A percentile compares a stretch with the other conserved stretches of the same genome.
These are phyloP conservation scores for Arxiozyma telluris DNA, from an alignment of 1,139 yeast genomes.

Conservation along the genomic window DNA sequence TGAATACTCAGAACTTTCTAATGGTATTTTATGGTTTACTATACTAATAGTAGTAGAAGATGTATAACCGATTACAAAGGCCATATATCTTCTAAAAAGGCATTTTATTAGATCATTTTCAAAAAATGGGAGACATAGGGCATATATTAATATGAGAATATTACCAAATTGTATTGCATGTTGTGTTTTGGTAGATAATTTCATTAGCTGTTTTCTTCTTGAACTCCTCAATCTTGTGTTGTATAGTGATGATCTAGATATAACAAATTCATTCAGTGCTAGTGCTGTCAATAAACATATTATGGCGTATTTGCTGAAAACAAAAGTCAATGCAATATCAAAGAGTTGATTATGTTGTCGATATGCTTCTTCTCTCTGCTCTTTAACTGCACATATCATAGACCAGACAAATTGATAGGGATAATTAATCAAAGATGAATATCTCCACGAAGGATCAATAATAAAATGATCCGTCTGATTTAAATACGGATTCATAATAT, in stretches of 20 bases:
- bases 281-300: conserved; percentile 19
- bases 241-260: conserved; percentile 9
- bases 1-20: conserved; percentile 28
- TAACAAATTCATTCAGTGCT: conserved; percentile 16
- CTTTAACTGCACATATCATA: conserved; percentile 14
- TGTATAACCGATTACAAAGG: background rate
- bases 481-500: background rate
- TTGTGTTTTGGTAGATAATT: background rate
- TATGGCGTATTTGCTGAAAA: conserved; percentile 17
- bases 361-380: conserved; percentile 12
- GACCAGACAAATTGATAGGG: conserved; percentile 17
- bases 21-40: conserved; percentile 13
- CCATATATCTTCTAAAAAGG: background rate
- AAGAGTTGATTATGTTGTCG: conserved; percentile 4
- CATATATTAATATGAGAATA: background rate
- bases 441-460: background rate
- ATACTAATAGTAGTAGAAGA: background rate
- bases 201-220: background rate
- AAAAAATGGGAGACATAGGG: background rate
- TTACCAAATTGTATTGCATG: background rate
- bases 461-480: background rate
- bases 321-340: conserved; percentile 12
- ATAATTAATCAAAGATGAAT: conserved; percentile 9
- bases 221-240: background rate
- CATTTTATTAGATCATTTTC: background rate